These are phyloP conservation scores for Mycena rosella DNA, from an alignment of 768 basidiomycete species.

Conservation along the genomic window DNA sequence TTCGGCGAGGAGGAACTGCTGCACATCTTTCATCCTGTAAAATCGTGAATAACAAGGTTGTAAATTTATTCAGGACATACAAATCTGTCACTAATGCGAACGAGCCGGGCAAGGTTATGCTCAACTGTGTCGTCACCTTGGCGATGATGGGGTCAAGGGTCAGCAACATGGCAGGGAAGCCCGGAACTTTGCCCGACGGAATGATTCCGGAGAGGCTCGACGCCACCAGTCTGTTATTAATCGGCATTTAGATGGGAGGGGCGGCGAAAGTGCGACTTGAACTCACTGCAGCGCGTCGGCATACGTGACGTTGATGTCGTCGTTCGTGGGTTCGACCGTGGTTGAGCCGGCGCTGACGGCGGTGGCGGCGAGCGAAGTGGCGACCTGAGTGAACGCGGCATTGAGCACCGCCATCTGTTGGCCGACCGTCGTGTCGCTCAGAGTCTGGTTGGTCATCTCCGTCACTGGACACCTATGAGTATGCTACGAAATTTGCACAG, in stretches of 20 bases:
- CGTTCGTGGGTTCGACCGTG: conserved; percentile 49
- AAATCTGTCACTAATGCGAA: conserved; percentile 43
- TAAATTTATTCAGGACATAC: not conserved
- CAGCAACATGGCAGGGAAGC: conserved; percentile 41
- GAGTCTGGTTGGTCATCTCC: conserved; percentile 46
- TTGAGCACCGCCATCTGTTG: conserved; percentile 43
- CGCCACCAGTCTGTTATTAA: conserved; percentile 40
- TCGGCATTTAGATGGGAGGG: not conserved
- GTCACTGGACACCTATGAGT: conserved; percentile 37
- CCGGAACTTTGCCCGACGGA: conserved; percentile 40
- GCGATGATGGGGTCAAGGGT: conserved; percentile 49
- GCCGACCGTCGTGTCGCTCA: conserved; percentile 46
- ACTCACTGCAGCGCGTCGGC: conserved; percentile 48
- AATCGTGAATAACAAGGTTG: not conserved
- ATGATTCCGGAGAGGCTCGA: conserved; percentile 48
- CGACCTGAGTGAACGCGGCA: conserved; percentile 43
- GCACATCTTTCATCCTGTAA: conserved; percentile 50
- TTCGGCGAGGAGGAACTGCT: conserved; percentile 49
- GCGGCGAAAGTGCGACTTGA: not conserved
- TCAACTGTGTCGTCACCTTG: conserved; percentile 41
- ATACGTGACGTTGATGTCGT: conserved; percentile 49
- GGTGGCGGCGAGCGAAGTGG: conserved; percentile 38
- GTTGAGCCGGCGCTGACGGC: conserved; percentile 49
- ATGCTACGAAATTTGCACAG: not conserved
- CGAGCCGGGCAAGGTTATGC: conserved; percentile 46